phyloP scores from a whole-genome alignment of 2,329 filamentous ascomycete species.

The Pseudogymnoascus destructans region DNA sequence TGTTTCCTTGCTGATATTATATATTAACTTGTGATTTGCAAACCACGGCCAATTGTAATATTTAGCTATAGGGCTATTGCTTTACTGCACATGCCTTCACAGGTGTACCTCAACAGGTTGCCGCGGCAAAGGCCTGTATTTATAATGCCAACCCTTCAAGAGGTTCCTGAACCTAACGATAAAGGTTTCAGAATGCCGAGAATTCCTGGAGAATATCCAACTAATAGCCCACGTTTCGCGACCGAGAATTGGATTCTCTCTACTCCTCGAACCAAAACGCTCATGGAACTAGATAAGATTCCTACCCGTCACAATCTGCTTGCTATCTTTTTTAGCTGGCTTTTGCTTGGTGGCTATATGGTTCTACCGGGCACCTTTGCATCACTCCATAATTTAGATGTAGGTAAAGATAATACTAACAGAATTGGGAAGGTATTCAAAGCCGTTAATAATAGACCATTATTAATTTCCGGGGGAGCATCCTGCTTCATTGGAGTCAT shows the following conservation, averaged over 20 bases:
- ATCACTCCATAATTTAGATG: conserved; percentile 9
- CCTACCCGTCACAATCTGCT: conserved; percentile 17
- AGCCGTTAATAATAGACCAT: neutral
- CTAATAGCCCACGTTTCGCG: neutral
- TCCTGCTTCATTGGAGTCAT: neutral
- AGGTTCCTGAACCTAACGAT: neutral
- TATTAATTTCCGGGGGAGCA: neutral
- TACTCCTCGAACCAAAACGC: neutral
- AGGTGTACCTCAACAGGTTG: neutral
- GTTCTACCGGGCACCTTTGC: conserved; percentile 24
- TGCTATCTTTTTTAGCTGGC: conserved; percentile 20
- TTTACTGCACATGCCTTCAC: neutral
- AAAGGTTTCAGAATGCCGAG: neutral
- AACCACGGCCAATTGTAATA: neutral
- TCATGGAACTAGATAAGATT: neutral
- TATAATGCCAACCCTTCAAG: neutral
- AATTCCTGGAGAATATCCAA: neutral
- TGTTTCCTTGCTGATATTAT: neutral
- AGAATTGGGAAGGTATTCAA: neutral
- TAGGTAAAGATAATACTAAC: neutral
- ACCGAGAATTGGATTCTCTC: neutral
- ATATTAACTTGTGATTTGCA: neutral
- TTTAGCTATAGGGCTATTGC: neutral
- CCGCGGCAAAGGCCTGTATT: neutral
- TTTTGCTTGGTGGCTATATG: conserved; percentile 23